Percentiles rank a stretch among this genome's conserved stretches.
Evolutionary conservation across 2,329 filamentous ascomycete genomes (phyloP).

Genomic region (Mycosphaerella sp.): DNA sequence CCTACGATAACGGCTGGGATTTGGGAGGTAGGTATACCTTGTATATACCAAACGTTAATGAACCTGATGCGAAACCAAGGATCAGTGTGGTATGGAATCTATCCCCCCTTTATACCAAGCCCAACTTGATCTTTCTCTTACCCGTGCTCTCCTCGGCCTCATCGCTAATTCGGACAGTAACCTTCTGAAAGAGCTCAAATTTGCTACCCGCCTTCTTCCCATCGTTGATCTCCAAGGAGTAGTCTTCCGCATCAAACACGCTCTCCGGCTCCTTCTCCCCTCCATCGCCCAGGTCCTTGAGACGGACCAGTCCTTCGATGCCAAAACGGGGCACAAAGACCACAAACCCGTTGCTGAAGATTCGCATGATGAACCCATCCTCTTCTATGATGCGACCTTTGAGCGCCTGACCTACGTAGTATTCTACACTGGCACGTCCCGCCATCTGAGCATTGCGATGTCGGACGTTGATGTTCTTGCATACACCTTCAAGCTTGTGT

Average conservation of each 20-base stretch:
- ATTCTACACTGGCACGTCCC: slow-evolving; percentile 87
- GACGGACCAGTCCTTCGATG: slow-evolving; percentile 82
- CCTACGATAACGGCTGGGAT: too few species aligned
- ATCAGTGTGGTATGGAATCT: background rate
- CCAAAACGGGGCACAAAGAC: slow-evolving; percentile 94
- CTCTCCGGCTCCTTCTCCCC: slow-evolving; percentile 64
- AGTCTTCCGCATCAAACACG: slow-evolving; percentile 79
- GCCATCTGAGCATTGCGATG: slow-evolving; percentile 97
- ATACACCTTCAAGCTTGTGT: slow-evolving; percentile 81
- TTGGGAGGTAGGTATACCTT: too few species aligned
- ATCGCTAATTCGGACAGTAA: slow-evolving; percentile 81
- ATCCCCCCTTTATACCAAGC: slow-evolving; percentile 33
- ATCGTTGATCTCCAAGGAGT: slow-evolving; percentile 59
- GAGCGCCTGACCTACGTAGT: slow-evolving; percentile 95
- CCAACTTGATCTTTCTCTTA: slow-evolving; percentile 82
- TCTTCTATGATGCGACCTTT: slow-evolving; percentile 70
- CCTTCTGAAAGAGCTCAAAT: slow-evolving; percentile 87
- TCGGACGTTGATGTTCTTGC: slow-evolving; percentile 96
- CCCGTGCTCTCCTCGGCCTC: slow-evolving; percentile 93
- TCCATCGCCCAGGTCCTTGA: slow-evolving; percentile 64
- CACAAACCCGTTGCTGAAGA: slow-evolving; percentile 96
- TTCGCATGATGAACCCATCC: slow-evolving; percentile 92
- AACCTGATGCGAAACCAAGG: too few species aligned
- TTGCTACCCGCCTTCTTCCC: slow-evolving; percentile 36
- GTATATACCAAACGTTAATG: too few species aligned